phyloP scores from a whole-genome alignment of 805 yeast species.

The Maudiozyma barnettii region DNA sequence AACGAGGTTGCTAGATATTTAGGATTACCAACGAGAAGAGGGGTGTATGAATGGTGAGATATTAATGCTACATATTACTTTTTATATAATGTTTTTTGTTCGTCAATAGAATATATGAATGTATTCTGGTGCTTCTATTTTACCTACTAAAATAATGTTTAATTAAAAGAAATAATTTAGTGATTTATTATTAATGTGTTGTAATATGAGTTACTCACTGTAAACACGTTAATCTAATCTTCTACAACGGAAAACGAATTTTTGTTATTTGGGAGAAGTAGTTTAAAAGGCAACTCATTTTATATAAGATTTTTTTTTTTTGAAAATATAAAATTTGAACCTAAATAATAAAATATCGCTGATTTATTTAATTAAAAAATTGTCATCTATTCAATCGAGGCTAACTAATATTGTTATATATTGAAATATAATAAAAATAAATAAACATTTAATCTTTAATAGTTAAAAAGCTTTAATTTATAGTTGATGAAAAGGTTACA shows the following conservation, averaged over 20 bases:
- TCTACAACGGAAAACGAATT: too few species aligned
- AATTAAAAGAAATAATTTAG: too few species aligned
- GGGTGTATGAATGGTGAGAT: constrained; percentile 39
- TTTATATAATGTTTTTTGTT: neutral
- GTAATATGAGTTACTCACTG: too few species aligned
- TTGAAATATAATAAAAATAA: neutral
- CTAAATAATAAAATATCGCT: neutral
- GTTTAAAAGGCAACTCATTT: too few species aligned
- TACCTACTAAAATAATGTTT: too few species aligned
- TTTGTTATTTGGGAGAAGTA: too few species aligned
- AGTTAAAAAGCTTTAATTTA: neutral
- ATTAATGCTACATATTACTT: neutral
- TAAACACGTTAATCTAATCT: too few species aligned
- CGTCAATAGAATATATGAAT: neutral
- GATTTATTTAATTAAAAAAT: neutral
- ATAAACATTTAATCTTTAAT: neutral
- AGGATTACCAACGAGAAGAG: constrained; percentile 52
- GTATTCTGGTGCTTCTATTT: neutral
- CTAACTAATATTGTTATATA: neutral
- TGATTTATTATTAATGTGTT: too few species aligned
- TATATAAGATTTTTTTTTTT: too few species aligned
- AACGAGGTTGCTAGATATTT: constrained; percentile 60
- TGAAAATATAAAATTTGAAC: too few species aligned
- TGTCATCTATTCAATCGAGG: neutral
- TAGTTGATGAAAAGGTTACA: neutral